Evolutionary conservation across 169 alveolate species (phyloP), one percentile per base, ranked within the genome.

Genomic region (Plasmodium knowlesi): DNA sequence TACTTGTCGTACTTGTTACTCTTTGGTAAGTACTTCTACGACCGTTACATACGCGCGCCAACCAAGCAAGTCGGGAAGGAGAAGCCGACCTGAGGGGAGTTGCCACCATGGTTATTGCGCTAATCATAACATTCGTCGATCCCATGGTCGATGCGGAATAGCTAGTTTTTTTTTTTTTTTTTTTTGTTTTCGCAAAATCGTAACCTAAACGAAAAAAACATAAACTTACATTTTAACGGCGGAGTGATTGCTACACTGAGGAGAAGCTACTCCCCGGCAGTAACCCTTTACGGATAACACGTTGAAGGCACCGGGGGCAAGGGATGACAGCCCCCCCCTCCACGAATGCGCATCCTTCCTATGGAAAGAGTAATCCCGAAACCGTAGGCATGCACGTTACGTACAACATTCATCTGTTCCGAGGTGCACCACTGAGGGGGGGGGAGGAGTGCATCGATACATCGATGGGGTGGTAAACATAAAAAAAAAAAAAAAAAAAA

Each of bases 1-100:
- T 95, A 95, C 74, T 19, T 92, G 39, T 95, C 96, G 8, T 95
- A 95, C 46, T 41, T 95, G 30, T 84, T 90, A 8, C 61, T 95
- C 9, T 95, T 95, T 46, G 89, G 70, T 0, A 95, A 84, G 22
- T 95, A 92, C 82, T 95, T 95, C 70, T 61, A 79, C n/a, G 82
- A 84, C 41, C 83, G 95, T 14, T 95, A 95, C 41, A 22, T 83
- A 16, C 54, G 72, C 6, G 74, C 74, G 2, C n/a, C 34, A 14
- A 5, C 34, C 0, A 57, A 57, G 19, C 72, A 10, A 2, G 2
- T n/a, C 37, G 9, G 4, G 5, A 61, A 61, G 74, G n/a, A 61
- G 74, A 25, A 25, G 32, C 74, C 25, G 34, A n/a, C 54, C 54
- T 43, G 54, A 41, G 12, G 14, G 12, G 53, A 9, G 54, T 12